These are phyloP conservation scores for Isochrysis galbana DNA, from an alignment of 78 protist species.

Conservation along the genomic window DNA sequence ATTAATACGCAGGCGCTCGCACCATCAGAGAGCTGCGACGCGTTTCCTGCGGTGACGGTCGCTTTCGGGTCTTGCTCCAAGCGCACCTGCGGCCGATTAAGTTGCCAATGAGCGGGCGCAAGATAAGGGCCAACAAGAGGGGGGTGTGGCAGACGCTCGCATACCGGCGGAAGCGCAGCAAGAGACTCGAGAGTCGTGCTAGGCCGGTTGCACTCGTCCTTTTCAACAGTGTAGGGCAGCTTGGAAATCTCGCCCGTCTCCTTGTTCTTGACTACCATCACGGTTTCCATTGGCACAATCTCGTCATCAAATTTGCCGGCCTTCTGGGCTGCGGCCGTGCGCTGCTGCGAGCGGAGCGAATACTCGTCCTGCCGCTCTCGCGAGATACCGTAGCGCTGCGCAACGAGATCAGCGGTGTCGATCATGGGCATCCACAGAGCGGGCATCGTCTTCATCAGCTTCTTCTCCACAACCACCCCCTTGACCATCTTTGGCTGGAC, in stretches of 20 bases:
- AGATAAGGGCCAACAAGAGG: too few species aligned
- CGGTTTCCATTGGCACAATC: neutral
- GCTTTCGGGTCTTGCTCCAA: neutral
- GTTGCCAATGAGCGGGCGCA: too few species aligned
- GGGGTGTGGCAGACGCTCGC: too few species aligned
- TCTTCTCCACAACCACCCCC: neutral
- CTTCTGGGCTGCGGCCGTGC: neutral
- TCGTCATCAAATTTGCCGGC: neutral
- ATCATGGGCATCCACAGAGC: constrained; percentile 48
- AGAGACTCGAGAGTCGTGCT: neutral
- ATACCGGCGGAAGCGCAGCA: neutral
- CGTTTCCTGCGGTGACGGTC: constrained; percentile 25
- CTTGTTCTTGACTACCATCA: neutral
- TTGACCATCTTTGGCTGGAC: neutral
- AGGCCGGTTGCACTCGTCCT: neutral
- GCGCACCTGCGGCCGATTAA: too few species aligned
- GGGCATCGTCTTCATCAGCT: neutral
- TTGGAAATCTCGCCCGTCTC: neutral
- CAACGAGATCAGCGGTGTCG: constrained; percentile 30
- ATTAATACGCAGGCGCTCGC: constrained; percentile 7
- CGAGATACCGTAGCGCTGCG: neutral
- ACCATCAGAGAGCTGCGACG: constrained; percentile 13
- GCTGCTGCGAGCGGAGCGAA: constrained; percentile 8
- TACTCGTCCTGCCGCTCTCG: constrained; percentile 31
- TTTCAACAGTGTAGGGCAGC: neutral